Base-by-base conservation (phyloP, 768 basidiomycete genomes). In the Lactarius quietus region DNA sequence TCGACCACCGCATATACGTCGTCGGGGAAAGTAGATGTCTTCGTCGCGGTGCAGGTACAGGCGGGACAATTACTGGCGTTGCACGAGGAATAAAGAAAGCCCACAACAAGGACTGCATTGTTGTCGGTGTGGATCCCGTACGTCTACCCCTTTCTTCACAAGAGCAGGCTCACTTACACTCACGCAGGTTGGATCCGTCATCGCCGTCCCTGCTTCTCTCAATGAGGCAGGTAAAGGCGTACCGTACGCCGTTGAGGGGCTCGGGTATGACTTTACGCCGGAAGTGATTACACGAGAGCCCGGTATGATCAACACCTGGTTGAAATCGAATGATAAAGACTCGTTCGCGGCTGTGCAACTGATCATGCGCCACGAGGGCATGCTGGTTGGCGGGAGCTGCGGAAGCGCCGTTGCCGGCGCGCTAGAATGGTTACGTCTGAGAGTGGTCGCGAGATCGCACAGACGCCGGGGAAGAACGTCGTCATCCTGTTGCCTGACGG, bases 251-350 rank as follows among this genome's bases (percentile, higher is more conserved):
- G 86, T 98, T 26, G 97, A 99, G 74, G 97, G 97, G n/a, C 98
- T 98, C 61, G 97, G 97, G 31, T 94, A 95, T 70, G 93, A 96
- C 75, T 96, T 96, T 73, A 73, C 96, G 53, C 95, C 96, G 0
- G 84, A 91, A 51, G 95, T 95, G 2, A 82, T 98, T 45, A 86
- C 88, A 41, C 90, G 89, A 56, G 78, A 82, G 20, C 74, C 77
- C 6, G 70, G 68, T 0, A 81, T 84, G 33, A 79, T 98, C 57
- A 84, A 95, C 72, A 64, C 73, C n/a, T 94, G 92, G 97, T 75
- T 93, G 67, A 98, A 98, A 82, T 88, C 89, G 0, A 79, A 77
- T 1, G 97, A 98, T 70, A 81, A 87, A 3, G 90, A 92, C 52
- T 82, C 94, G 0, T 97, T 95, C 71, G 81, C 80, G 10, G 86